Base-by-base conservation (phyloP, 768 basidiomycete species). In the Boletus coccyginus region DNA sequence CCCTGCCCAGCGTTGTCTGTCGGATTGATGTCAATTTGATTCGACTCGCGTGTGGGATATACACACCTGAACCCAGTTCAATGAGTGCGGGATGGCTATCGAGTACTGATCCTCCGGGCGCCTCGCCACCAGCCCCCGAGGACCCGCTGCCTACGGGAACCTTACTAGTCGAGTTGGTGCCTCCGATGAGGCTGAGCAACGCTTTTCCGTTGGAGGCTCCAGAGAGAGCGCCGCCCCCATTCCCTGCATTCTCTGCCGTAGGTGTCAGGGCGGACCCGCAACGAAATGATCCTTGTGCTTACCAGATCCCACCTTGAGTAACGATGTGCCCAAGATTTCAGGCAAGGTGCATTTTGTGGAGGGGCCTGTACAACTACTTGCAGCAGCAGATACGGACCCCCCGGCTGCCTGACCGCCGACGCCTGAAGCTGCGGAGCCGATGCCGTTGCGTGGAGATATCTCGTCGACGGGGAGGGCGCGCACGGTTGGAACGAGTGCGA, bases 1-100 rank as follows among this genome's bases (percentile, higher is more conserved):
- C 68, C 74, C 21, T 64, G 46, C 24, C 75, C 77, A 14, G 65
- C 74, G 38, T 78, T 77, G 49, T 68, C 79, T 81, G 60, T 53
- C 0, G 27, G 29, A 16, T 38, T n/a, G 29, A 19, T 10, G 40
- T 52, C 39, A 53, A 21, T 41, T 12, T 19, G 10, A 17, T 39
- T 36, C 14, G 24, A 50, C 24, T 21, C 3, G 32, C 8, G 12
- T 38, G 14, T 17, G 31, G 5, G 12, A 45, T 44, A 50, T 36
- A 48, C 67, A 55, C 61, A 77, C 78, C 66, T 49, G 74, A 74
- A 33, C 62, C 53, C 16, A 76, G 17, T 45, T 69, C 65, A 41
- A 78, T 46, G 33, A 77, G 46, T 9, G 65, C 70, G 21, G 58
- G 57, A 13, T 21, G 39, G 13, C 53, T 52, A 9, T 53, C 21